Evolutionary conservation across 148 eudicot genomes (phyloP).

Genomic region (Camellia granthamiana): DNA sequence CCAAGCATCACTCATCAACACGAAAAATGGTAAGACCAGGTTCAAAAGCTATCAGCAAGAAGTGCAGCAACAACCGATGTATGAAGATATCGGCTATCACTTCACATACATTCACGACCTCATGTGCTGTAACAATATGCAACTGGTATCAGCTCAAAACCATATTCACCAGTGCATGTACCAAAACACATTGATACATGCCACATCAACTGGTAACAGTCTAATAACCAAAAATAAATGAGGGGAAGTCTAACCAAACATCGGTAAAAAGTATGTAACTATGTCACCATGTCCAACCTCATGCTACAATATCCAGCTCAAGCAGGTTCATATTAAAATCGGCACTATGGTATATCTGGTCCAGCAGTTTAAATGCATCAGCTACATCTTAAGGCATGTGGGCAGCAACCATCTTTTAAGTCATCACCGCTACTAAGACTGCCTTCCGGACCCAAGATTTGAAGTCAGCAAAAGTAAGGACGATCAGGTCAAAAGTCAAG

Average conservation of each 20-base stretch:
- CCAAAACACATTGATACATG: slow-evolving; percentile 6
- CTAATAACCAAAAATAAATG: neutral
- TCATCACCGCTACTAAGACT: slow-evolving; percentile 23
- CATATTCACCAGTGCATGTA: slow-evolving; percentile 9
- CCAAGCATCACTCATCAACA: slow-evolving; percentile 14
- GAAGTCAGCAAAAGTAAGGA: slow-evolving; percentile 5
- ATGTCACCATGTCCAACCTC: slow-evolving; percentile 2
- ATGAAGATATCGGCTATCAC: slow-evolving; percentile 26
- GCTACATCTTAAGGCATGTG: slow-evolving; percentile 14
- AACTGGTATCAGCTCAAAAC: slow-evolving; percentile 33
- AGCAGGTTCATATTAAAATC: slow-evolving; percentile 15
- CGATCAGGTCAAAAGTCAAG: slow-evolving; percentile 10
- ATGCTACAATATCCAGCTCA: neutral
- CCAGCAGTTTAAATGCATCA: slow-evolving; percentile 17
- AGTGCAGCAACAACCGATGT: slow-evolving; percentile 27
- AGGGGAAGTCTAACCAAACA: neutral
- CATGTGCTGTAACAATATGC: slow-evolving; percentile 41
- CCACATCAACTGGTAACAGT: slow-evolving; percentile 2
- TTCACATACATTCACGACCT: slow-evolving; percentile 44
- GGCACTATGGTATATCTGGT: slow-evolving; percentile 2
- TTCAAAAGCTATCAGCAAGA: slow-evolving; percentile 20
- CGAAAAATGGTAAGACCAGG: slow-evolving; percentile 6
- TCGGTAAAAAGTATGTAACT: neutral
- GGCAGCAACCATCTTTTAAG: slow-evolving; percentile 17
- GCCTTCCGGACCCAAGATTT: slow-evolving; percentile 10